A percentile compares a stretch with the other conserved stretches of the same genome.
These are phyloP conservation scores for Diophrys appendiculata DNA, from an alignment of 73 alveolate species.

Conservation along the genomic window DNA sequence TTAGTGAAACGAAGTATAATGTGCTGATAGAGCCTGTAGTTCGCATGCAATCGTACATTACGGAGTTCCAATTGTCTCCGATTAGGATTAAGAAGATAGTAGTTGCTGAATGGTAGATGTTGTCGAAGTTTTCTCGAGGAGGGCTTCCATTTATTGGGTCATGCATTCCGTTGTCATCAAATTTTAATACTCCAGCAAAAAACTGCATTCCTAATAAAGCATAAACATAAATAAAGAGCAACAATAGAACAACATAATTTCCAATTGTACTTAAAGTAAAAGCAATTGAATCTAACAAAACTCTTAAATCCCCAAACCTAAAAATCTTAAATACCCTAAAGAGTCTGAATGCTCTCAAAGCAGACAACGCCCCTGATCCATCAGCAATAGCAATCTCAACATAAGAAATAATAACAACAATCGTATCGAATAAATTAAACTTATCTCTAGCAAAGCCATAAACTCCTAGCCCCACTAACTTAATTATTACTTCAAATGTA, in stretches of 20 bases:
- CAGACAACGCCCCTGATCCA: conserved; percentile 8
- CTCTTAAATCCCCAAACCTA: conserved; percentile 27
- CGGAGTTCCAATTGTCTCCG: conserved; percentile 36
- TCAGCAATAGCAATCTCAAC: conserved; percentile 3
- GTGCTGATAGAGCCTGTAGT: not conserved
- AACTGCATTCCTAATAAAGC: conserved; percentile 48
- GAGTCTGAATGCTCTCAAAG: conserved; percentile 28
- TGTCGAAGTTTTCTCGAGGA: conserved; percentile 29
- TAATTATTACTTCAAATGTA: conserved; percentile 26
- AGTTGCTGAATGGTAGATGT: conserved; percentile 2
- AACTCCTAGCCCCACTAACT: conserved; percentile 26
- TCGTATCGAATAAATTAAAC: conserved; percentile 28
- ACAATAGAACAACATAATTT: conserved; percentile 8
- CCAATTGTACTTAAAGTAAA: conserved; percentile 14
- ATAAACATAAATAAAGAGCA: conserved; percentile 29
- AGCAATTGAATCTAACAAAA: conserved; percentile 24
- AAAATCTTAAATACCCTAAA: conserved; percentile 25
- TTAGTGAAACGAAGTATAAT: conserved; percentile 10
- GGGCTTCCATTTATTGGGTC: conserved; percentile 21
- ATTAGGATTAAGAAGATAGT: conserved; percentile 22
- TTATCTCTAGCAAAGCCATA: conserved; percentile 23
- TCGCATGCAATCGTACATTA: conserved; percentile 37
- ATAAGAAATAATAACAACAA: conserved; percentile 22
- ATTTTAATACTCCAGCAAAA: conserved; percentile 33
- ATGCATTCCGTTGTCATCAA: conserved; percentile 9